These are phyloP conservation scores for Dichomitus squalens DNA, from an alignment of 1,284 basidiomycete species.

Conservation along the genomic window DNA sequence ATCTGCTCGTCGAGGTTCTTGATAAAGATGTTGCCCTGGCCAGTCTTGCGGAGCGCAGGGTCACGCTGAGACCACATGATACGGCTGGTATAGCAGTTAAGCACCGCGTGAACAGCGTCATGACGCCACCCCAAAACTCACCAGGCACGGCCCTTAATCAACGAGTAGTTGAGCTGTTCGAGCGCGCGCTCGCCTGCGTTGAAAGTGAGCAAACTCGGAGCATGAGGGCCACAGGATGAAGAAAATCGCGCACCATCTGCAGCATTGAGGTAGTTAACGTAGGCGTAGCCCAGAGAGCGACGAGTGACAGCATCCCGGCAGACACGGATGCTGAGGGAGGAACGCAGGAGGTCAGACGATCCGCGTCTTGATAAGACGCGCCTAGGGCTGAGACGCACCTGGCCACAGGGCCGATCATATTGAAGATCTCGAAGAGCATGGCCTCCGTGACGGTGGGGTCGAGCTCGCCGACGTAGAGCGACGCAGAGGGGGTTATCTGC, in stretches of 20 bases:
- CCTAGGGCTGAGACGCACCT: constrained; percentile 54
- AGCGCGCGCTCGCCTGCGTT: constrained; percentile 89
- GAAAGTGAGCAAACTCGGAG: not conserved
- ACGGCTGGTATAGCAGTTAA: constrained; percentile 57
- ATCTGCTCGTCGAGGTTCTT: constrained; percentile 99
- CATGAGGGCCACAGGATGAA: not conserved
- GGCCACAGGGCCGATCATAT: constrained; percentile 99
- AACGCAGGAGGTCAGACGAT: constrained; percentile 9
- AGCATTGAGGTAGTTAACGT: constrained; percentile 98
- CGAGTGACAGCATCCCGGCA: constrained; percentile 99
- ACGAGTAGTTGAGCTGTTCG: constrained; percentile 99
- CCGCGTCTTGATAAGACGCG: constrained; percentile 9
- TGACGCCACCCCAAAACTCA: constrained; percentile 36
- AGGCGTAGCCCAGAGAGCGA: constrained; percentile 99
- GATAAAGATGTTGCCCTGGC: constrained; percentile 99
- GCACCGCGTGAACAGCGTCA: not conserved
- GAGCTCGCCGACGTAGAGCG: constrained; percentile 99
- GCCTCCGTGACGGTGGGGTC: constrained; percentile 98
- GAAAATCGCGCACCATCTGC: constrained; percentile 71
- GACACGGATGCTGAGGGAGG: constrained; percentile 84
- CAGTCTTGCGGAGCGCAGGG: constrained; percentile 98
- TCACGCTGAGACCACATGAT: constrained; percentile 99
- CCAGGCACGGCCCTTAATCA: constrained; percentile 98
- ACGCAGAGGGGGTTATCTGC: constrained; percentile 79
- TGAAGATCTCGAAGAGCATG: constrained; percentile 99